Evolutionary conservation across 306 rosid genomes (phyloP), one percentile per base, ranked within the genome.

Genomic region (Vicia villosa): DNA sequence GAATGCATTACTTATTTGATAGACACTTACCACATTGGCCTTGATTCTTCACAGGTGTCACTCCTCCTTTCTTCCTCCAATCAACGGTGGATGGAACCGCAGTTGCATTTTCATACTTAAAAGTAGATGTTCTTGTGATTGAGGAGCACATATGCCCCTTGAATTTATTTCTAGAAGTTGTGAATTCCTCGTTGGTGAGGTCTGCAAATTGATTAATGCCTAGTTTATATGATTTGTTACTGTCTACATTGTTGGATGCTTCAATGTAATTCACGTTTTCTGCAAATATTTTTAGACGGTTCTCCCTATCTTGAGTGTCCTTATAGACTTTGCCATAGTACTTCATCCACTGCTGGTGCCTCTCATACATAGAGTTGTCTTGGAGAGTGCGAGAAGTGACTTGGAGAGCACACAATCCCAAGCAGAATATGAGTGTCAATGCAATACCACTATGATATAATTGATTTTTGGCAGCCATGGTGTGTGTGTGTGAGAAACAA

Each of bases 101-200:
- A 3, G 28, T 70, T 5, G 58, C 76, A 34, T 76, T 73, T 50
- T 70, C 80, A 4, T 82, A 80, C 32, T 62, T 85, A 57, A 85
- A 85, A 42, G 70, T 20, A 22, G 63, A 1, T 3, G 78, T 30
- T 16, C 75, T 68, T 42, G 10, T 43, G 38, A 42, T 45, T 1
- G 80, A 55, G 22, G 84, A 74, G 30, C 81, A 74, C 68, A 71
- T 61, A 24, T 47, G 79, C 0, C 78, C 83, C 71, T 81, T 86
- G 76, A 81, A 86, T 30, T 73, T 51, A 20, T 82, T 86, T 72
- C 86, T 76, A 0, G 76, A n/a, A 20, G 76, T 10, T 13, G 3
- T 60, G 64, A 86, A 79, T 52, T 86, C 91, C 8, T 84, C 84
- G 2, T 77, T 82, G 13, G 84, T 82, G 16, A 77, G 85, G 50